Base-by-base conservation (phyloP, 805 yeast species). In the Zygosaccharomyces siamensis region DNA sequence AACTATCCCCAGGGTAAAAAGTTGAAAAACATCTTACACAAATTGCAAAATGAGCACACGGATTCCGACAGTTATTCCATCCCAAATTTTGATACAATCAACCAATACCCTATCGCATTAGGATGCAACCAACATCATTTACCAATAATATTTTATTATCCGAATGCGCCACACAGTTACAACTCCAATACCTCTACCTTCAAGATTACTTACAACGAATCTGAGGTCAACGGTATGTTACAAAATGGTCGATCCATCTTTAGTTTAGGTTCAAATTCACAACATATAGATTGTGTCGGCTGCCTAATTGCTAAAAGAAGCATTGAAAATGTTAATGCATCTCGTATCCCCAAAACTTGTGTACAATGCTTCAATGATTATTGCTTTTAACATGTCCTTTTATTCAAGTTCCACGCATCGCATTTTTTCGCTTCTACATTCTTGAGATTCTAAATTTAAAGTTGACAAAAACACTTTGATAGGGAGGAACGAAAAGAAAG, bases 41-140 rank as follows among this genome's bases (percentile, higher is more conserved):
- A 46, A 23, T 23, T 55, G 21, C 37, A 50, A 35, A 39, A 51
- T 12, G 46, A 50, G 12, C 45, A 45, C 4, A 37, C 45, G 4
- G 27, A 44, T 33, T 33, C 16, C 21, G 11, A 26, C 28, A 26
- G 28, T 26, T 58, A 58, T 41, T 3, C 41, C 11, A 39, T 45
- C 21, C 54, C 58, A 8, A 26, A 76, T 77, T 14, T 45, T 8
- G 38, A 16, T 16, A 23, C 16, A 11, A 32, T 45, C 4, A 40
- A 14, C 7, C 70, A 78, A 7, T 76, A 69, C 50, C 96, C 97
- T 11, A 71, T 82, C 0, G 88, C 89, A 66, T 85, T 89, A 61
- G 97, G 97, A 4, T 90, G 97, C 68, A 72, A 83, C 60, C 47
- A 56, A 37, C 39, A 49, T n/a, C 50, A 58, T 47, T 33, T 73